Evolutionary conservation across 1,284 basidiomycete species (phyloP).

Genomic region (Trametes pubescens): DNA sequence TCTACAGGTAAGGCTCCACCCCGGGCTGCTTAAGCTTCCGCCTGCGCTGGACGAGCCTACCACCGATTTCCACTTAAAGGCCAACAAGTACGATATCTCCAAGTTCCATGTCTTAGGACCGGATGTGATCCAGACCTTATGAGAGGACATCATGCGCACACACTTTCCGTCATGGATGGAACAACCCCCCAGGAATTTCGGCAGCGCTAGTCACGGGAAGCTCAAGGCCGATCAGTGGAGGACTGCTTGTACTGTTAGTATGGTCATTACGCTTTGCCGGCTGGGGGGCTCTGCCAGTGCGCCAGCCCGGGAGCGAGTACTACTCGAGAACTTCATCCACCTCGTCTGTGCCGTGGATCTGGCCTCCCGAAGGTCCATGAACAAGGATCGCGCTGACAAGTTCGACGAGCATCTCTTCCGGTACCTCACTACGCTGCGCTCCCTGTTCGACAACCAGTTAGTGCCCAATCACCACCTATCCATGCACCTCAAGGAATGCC

Average conservation of each 20-base stretch:
- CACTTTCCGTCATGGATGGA: constrained; percentile 38
- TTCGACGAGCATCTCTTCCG: constrained; percentile 40
- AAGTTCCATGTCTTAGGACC: neutral
- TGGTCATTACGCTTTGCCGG: constrained; percentile 45
- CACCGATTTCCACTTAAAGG: neutral
- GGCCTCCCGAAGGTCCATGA: constrained; percentile 37
- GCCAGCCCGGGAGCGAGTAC: constrained; percentile 1
- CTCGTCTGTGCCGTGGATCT: constrained; percentile 46
- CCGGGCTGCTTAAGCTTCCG: neutral
- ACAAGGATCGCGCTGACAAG: constrained; percentile 23
- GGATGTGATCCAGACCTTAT: constrained; percentile 21
- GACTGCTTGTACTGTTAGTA: constrained; percentile 36
- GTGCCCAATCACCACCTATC: constrained; percentile 49
- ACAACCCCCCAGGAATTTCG: constrained; percentile 41
- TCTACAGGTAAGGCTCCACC: constrained; percentile 31
- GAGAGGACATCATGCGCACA: constrained; percentile 26
- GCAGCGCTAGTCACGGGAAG: constrained; percentile 43
- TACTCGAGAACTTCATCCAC: constrained; percentile 50
- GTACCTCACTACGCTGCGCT: constrained; percentile 42
- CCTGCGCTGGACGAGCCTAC: neutral
- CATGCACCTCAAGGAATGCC: constrained; percentile 42
- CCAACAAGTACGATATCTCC: neutral
- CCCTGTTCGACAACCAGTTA: constrained; percentile 41
- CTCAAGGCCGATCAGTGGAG: constrained; percentile 51
- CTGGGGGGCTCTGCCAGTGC: constrained; percentile 42